These are phyloP conservation scores for Chondrostereum purpureum DNA, from an alignment of 1,284 basidiomycete species.

Conservation along the genomic window DNA sequence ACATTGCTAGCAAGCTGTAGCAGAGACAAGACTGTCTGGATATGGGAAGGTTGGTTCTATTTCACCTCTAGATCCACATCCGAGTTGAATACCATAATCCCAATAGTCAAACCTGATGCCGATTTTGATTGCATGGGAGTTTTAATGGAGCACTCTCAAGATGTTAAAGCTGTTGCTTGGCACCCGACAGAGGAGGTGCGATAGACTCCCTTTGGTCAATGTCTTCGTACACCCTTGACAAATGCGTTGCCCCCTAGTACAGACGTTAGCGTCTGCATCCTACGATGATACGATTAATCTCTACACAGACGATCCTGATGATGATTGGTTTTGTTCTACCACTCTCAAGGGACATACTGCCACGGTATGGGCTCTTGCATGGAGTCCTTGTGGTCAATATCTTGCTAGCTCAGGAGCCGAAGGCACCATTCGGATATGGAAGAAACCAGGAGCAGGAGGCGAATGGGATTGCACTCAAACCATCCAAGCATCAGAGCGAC, in stretches of 20 bases:
- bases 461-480: conserved; percentile 54
- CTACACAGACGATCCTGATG: conserved; percentile 88
- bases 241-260: conserved; percentile 20
- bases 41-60: conserved; percentile 83
- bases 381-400: conserved; percentile 76
- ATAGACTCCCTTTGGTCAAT: conserved; percentile 10
- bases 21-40: conserved; percentile 96
- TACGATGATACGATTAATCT: conserved; percentile 97
- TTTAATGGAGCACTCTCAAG: conserved; percentile 95
- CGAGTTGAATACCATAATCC: conserved; percentile 2
- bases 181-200: conserved; percentile 90
- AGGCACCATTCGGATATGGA: conserved; percentile 67
- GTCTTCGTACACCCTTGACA: conserved; percentile 12
- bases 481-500: conserved; percentile 60
- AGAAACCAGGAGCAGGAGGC: conserved; percentile 35
- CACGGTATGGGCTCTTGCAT: conserved; percentile 90
- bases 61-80: no score
- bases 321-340: conserved; percentile 90
- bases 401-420: conserved; percentile 85
- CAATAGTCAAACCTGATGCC: conserved; percentile 76
- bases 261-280: conserved; percentile 94
- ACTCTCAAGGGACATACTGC: conserved; percentile 78
- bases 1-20: conserved; percentile 87
- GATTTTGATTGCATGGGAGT: conserved; percentile 96
- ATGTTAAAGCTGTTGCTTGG: conserved; percentile 95